Percentiles rank a stretch among this genome's conserved stretches.
phyloP scores from a whole-genome alignment of 1,284 basidiomycete species.

The Clitocybe nebularis region DNA sequence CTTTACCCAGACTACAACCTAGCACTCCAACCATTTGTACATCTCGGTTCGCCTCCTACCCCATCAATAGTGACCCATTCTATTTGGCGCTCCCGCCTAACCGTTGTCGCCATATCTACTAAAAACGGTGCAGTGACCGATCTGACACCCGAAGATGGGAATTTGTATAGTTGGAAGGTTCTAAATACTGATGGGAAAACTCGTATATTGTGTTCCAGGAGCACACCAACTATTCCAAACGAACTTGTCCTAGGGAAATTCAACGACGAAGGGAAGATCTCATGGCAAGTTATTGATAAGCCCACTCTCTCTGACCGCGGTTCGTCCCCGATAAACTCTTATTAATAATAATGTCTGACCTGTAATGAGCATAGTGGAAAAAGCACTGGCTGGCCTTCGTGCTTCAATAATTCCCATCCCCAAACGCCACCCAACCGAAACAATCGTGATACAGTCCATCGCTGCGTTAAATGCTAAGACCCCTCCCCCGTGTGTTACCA shows the following conservation, averaged over 20 bases:
- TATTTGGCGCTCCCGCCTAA: conserved; percentile 48
- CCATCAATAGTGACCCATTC: conserved; percentile 42
- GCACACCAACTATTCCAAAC: conserved; percentile 43
- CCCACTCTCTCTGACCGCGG: conserved; percentile 35
- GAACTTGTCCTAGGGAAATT: conserved; percentile 49
- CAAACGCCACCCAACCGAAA: conserved; percentile 45
- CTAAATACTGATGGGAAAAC: conserved; percentile 47
- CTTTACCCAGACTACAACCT: conserved; percentile 54
- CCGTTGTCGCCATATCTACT: conserved; percentile 41
- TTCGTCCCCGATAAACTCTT: conserved; percentile 22
- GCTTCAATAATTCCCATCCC: conserved; percentile 44
- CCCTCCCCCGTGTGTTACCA: conserved; percentile 42
- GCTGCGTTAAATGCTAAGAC: no score
- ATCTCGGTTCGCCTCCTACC: conserved; percentile 16
- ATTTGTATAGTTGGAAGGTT: conserved; percentile 47
- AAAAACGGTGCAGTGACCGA: conserved; percentile 35
- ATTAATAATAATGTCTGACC: neutral
- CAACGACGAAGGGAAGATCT: conserved; percentile 23
- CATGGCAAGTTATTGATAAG: conserved; percentile 41
- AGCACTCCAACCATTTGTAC: conserved; percentile 41
- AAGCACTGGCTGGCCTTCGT: conserved; percentile 36
- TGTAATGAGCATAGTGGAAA: conserved; percentile 30
- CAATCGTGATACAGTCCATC: conserved; percentile 40
- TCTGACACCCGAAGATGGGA: conserved; percentile 35
- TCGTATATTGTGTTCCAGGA: conserved; percentile 47